Evolutionary conservation across 2,329 filamentous ascomycete species (phyloP).

Genomic region (Fusarium camptoceras): DNA sequence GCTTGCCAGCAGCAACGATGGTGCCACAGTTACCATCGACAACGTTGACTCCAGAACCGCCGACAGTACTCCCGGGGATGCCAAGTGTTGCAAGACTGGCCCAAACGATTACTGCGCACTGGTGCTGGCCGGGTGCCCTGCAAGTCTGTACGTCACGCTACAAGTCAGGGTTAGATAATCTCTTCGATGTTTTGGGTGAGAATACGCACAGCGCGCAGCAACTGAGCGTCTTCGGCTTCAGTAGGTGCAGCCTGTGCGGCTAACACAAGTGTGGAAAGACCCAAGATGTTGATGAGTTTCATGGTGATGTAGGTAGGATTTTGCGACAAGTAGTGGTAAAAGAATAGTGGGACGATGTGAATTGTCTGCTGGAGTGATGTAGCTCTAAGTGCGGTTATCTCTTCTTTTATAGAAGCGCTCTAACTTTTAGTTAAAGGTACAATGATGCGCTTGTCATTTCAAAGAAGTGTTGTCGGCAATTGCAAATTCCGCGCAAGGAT

Average conservation of each 20-base stretch:
- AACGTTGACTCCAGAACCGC: background rate
- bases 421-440: accelerated
- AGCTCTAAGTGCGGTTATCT: background rate
- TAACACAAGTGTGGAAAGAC: background rate
- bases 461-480: background rate
- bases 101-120: background rate
- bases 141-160: background rate
- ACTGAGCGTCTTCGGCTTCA: background rate
- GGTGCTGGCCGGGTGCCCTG: background rate
- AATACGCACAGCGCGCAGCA: background rate
- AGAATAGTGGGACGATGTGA: background rate
- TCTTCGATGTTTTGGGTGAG: too few species aligned
- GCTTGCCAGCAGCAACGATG: background rate
- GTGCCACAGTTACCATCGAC: background rate
- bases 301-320: background rate
- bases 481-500: background rate
- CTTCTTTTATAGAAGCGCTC: background rate
- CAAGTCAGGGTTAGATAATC: background rate
- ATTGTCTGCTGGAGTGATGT: background rate
- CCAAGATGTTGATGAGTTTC: background rate
- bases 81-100: background rate
- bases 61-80: background rate
- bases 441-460: accelerated
- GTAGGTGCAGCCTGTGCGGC: background rate
- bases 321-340: background rate